Evolutionary conservation across 805 yeast species (phyloP), one percentile per base, ranked within the genome.

Genomic region (Kodamaea hsintzibuensis): DNA sequence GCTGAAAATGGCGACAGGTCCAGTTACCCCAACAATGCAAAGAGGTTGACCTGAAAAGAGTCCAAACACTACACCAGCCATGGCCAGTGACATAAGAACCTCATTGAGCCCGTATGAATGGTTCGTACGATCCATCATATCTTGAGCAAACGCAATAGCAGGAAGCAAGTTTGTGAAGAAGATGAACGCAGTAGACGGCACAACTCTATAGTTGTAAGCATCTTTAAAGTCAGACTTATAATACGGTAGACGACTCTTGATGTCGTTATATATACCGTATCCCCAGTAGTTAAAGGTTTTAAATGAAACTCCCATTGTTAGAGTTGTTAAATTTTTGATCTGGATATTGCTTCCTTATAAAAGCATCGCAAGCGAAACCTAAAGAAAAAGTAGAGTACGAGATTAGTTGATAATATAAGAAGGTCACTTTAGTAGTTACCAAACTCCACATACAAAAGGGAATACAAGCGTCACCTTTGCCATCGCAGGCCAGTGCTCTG

Each of bases 21-120:
- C 99, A 0, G 98, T 95, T 4, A 93, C 98, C 2, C 99, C 99
- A 7, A 95, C 98, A 22, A 93, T 89, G 62, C 97, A 89, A 25
- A 95, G 70, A 0, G 99, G 99, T 62, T 92, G 97, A 0, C 98
- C 98, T 0, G 88, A 79, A 53, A 92, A 75, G 5, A 89, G 60
- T 0, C 98, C 97, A 73, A 95, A 93, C 1, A 89, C 84, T 4
- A 92, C 80, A 0, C 98, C 98, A 0, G 90, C 98, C 66, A 95
- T 69, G 0, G 97, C 97, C 33, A 92, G 84, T 6, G 95, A 79
- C 65, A 95, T 64, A 19, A 93, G 75, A 2, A 93, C 88, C 65
- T 93, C 99, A 65, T 93, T 95, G 3, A 95, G 88, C 2, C 99
- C 99, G 63, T 91, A 93, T 10, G 92, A 80, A 59, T 88, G 84